These are phyloP conservation scores for Parathielavia hyrcaniae DNA, from an alignment of 495 filamentous ascomycete genomes.

Conservation along the genomic window DNA sequence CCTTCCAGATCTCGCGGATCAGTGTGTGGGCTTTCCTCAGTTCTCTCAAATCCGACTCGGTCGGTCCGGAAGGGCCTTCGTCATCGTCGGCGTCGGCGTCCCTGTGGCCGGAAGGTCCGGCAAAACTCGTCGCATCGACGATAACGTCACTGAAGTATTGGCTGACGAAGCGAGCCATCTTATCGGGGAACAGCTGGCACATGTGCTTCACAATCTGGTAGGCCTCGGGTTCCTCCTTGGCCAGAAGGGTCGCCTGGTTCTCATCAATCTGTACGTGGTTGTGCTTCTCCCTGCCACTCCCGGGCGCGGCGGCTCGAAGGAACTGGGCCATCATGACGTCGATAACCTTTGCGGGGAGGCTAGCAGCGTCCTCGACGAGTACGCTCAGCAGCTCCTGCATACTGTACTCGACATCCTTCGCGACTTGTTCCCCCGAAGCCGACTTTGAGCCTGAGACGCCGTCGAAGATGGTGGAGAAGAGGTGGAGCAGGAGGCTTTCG, in stretches of 20 bases:
- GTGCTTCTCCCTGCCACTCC: slow-evolving; percentile 49
- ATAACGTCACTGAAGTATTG: slow-evolving; percentile 98
- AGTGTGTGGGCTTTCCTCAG: slow-evolving; percentile 82
- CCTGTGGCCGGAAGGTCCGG: slow-evolving; percentile 45
- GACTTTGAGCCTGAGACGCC: slow-evolving; percentile 75
- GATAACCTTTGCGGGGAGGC: slow-evolving; percentile 75
- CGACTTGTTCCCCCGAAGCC: slow-evolving; percentile 67
- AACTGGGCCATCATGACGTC: slow-evolving; percentile 96
- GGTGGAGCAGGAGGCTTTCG: slow-evolving; percentile 65
- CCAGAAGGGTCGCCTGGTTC: slow-evolving; percentile 65
- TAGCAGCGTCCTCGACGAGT: slow-evolving; percentile 77
- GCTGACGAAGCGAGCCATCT: slow-evolving; percentile 87
- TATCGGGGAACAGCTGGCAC: slow-evolving; percentile 82
- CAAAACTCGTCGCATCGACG: slow-evolving; percentile 67
- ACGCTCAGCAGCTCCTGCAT: slow-evolving; percentile 81
- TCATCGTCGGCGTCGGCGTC: slow-evolving; percentile 70
- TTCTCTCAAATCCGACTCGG: slow-evolving; percentile 79
- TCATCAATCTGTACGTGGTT: slow-evolving; percentile 36
- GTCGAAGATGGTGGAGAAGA: slow-evolving; percentile 88
- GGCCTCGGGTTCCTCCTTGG: slow-evolving; percentile 81
- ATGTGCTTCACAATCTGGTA: slow-evolving; percentile 95
- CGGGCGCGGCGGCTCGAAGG: slow-evolving; percentile 69
- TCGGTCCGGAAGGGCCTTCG: slow-evolving; percentile 51
- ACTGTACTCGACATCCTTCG: slow-evolving; percentile 85
- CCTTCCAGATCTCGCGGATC: slow-evolving; percentile 89